Evolutionary conservation across 83 land plant species (phyloP).

Genomic region (Picea engelmannii): DNA sequence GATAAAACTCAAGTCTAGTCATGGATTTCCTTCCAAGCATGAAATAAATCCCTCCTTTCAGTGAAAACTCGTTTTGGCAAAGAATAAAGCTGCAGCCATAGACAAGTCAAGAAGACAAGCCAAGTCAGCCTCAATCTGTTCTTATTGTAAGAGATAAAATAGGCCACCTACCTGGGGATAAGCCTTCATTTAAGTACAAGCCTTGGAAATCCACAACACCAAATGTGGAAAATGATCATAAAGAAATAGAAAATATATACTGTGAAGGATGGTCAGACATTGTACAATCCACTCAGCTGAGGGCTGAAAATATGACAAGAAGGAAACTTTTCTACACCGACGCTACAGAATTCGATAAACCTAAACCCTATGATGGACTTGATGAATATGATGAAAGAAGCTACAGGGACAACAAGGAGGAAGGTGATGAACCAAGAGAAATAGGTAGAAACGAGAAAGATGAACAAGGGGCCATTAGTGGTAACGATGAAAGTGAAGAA

Average conservation of each 20-base stretch:
- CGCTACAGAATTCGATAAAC: not conserved
- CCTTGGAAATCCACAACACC: not conserved
- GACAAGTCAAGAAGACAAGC: too few species aligned
- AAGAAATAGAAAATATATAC: not conserved
- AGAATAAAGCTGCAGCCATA: too few species aligned
- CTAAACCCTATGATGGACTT: not conserved
- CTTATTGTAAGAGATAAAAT: not conserved
- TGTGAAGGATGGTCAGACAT: not conserved
- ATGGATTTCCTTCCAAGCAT: too few species aligned
- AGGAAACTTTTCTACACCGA: constrained; percentile 38
- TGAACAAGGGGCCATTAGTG: constrained; percentile 2
- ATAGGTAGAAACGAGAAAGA: not conserved
- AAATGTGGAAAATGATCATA: not conserved
- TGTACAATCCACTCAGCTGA: not conserved
- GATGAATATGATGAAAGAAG: not conserved
- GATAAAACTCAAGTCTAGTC: too few species aligned
- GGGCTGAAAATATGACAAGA: constrained; percentile 19
- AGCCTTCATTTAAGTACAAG: not conserved
- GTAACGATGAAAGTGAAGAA: not conserved
- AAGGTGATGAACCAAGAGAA: constrained; percentile 1
- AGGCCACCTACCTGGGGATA: not conserved
- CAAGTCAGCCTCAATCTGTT: not conserved
- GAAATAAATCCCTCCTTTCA: too few species aligned
- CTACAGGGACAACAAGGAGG: not conserved
- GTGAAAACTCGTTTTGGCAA: too few species aligned